These are phyloP conservation scores for Pyricularia sp. DNA, from an alignment of 2,329 filamentous ascomycete genomes.

Conservation along the genomic window DNA sequence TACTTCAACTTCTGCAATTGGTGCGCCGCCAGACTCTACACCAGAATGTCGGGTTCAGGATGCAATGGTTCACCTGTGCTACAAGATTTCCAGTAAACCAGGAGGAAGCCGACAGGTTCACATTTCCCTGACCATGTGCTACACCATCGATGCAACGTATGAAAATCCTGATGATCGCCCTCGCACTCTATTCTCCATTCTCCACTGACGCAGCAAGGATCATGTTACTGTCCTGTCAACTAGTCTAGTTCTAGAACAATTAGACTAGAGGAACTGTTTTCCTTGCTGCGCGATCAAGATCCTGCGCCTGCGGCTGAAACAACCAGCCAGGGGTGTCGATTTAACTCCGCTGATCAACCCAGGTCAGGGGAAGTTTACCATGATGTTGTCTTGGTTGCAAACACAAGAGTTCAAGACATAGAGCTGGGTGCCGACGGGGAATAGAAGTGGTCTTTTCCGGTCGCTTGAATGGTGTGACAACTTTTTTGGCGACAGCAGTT, in stretches of 20 bases:
- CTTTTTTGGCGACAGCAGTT: background rate
- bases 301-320: background rate
- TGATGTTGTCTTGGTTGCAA: background rate
- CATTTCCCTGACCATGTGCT: background rate
- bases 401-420: background rate
- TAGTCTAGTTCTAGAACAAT: no score
- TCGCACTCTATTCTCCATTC: background rate
- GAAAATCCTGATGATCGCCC: background rate
- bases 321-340: background rate
- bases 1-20: no score
- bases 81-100: background rate
- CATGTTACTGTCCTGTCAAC: background rate
- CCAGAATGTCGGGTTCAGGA: no score
- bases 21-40: no score
- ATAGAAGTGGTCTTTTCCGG: background rate
- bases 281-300: background rate
- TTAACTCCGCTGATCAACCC: background rate
- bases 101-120: background rate
- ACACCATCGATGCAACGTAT: background rate
- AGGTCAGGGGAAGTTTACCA: background rate
- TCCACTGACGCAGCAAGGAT: background rate
- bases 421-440: background rate
- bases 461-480: background rate
- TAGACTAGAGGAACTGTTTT: background rate
- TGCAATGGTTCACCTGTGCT: background rate